Conservation (phyloP, 352 stramenopile genomes). For the Pythium coloratum region DNA sequence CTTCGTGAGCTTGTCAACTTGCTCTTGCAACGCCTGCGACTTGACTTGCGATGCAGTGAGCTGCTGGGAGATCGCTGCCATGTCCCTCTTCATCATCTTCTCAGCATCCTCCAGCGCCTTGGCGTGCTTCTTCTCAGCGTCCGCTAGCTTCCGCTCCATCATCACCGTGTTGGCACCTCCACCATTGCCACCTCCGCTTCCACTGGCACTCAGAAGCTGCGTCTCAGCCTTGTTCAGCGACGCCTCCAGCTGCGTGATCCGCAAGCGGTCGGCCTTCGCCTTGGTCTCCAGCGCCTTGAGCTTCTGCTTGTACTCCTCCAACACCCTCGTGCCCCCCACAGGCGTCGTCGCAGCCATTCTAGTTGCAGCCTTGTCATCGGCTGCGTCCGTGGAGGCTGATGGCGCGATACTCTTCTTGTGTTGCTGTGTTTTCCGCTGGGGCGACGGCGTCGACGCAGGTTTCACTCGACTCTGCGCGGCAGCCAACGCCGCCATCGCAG, state of each 20-base stretch:
- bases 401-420: slow-evolving; percentile 30
- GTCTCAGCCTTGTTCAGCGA: slow-evolving; percentile 57
- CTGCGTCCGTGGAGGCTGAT: neutral
- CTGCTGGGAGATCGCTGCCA: slow-evolving; percentile 47
- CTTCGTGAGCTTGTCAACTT: slow-evolving; percentile 45
- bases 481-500: slow-evolving; percentile 9
- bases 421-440: slow-evolving; percentile 14
- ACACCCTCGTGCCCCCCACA: slow-evolving; percentile 18
- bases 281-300: slow-evolving; percentile 69
- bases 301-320: slow-evolving; percentile 74
- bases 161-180: slow-evolving; percentile 25
- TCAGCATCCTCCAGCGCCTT: slow-evolving; percentile 68
- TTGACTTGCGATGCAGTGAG: slow-evolving; percentile 47
- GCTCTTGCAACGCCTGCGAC: slow-evolving; percentile 46
- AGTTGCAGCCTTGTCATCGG: neutral
- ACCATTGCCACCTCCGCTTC: slow-evolving; percentile 14
- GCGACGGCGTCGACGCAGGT: slow-evolving; percentile 18
- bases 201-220: slow-evolving; percentile 20
- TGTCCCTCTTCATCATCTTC: slow-evolving; percentile 49
- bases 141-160: slow-evolving; percentile 59
- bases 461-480: neutral
- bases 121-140: slow-evolving; percentile 83
- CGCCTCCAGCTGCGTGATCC: slow-evolving; percentile 77
- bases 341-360: slow-evolving; percentile 9
- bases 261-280: slow-evolving; percentile 64